Conservation (phyloP, 768 basidiomycete species). For the Russula sp. region DNA sequence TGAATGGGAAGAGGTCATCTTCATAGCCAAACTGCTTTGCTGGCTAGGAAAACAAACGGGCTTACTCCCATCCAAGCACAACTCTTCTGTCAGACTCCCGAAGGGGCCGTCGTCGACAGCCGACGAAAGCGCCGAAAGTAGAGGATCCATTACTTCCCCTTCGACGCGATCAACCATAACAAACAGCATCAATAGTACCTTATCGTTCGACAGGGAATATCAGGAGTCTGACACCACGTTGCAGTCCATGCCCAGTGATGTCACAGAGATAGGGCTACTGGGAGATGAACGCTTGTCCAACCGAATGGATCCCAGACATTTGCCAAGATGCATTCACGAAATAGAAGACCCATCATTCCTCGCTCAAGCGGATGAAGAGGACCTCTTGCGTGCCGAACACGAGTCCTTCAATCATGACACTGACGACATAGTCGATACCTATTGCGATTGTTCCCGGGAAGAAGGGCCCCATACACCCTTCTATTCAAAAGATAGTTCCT, state of each 20-base stretch:
- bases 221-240: slow-evolving; percentile 37
- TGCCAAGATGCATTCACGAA: slow-evolving; percentile 52
- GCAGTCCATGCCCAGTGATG: slow-evolving; percentile 33
- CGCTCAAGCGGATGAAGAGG: slow-evolving; percentile 27
- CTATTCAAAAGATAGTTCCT: slow-evolving; percentile 25
- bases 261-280: slow-evolving; percentile 24
- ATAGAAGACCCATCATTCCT: slow-evolving; percentile 41
- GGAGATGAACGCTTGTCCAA: slow-evolving; percentile 18
- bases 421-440: slow-evolving; percentile 22
- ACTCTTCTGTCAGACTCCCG: slow-evolving; percentile 9
- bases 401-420: slow-evolving; percentile 16
- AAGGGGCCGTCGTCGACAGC: slow-evolving; percentile 21
- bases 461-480: slow-evolving; percentile 4
- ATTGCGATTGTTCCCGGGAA: slow-evolving; percentile 31
- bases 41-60: slow-evolving; percentile 58
- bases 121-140: neutral
- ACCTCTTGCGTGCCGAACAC: slow-evolving; percentile 17
- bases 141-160: slow-evolving; percentile 28
- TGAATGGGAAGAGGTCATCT: slow-evolving; percentile 62
- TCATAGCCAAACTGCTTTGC: slow-evolving; percentile 63
- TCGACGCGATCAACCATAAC: slow-evolving; percentile 40
- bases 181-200: slow-evolving; percentile 36
- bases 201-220: slow-evolving; percentile 38
- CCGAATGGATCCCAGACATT: slow-evolving; percentile 8
- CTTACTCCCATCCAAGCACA: slow-evolving; percentile 32